Conservation (phyloP, 768 basidiomycete species). For the Naganishia vishniacii region DNA sequence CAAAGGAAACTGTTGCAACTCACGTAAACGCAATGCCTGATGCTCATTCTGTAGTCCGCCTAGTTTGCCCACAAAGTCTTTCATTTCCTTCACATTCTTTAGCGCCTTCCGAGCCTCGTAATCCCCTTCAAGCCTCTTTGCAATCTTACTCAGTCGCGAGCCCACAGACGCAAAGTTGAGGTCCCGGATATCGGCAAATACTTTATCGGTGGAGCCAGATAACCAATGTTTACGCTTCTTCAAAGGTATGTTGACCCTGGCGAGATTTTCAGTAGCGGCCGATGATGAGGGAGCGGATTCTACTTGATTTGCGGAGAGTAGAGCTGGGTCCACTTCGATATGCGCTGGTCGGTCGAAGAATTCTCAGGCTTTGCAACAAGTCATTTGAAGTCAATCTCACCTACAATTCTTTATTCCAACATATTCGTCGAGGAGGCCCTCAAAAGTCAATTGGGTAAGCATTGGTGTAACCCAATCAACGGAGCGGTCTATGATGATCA, state of each 20-base stretch:
- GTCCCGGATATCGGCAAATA: conserved; percentile 78
- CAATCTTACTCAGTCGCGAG: conserved; percentile 69
- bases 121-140: conserved; percentile 79
- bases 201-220: conserved; percentile 67
- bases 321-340: conserved; percentile 50
- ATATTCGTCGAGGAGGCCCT: conserved; percentile 89
- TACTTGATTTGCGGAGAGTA: conserved; percentile 33
- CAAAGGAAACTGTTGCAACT: conserved; percentile 45
- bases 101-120: conserved; percentile 85
- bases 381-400: conserved; percentile 36
- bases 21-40: conserved; percentile 79
- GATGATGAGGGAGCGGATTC: conserved; percentile 25
- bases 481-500: conserved; percentile 82
- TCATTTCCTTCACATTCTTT: conserved; percentile 82
- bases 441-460: conserved; percentile 90
- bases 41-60: conserved; percentile 89
- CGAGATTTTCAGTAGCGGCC: not conserved
- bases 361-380: not conserved
- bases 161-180: conserved; percentile 88
- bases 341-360: conserved; percentile 39
- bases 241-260: conserved; percentile 40
- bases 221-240: conserved; percentile 86
- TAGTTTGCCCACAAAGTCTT: conserved; percentile 90
- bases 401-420: conserved; percentile 82
- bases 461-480: conserved; percentile 94